Conservation (phyloP, 345 rosid species). For the Draba incana region DNA sequence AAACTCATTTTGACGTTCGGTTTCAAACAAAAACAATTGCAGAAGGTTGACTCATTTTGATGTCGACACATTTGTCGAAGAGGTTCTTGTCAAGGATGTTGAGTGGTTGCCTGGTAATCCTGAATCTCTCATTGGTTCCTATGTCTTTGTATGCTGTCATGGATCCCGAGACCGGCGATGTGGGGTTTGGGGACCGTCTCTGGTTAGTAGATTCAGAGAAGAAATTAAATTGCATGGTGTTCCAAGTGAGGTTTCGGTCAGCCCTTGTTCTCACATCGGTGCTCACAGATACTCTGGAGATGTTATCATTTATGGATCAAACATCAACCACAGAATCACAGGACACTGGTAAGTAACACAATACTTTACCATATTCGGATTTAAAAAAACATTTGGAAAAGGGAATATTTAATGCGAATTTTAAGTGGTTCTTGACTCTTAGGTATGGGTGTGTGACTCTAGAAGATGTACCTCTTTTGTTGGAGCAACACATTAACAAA, state of each 20-base stretch:
- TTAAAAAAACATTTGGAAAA: neutral
- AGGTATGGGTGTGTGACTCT: conserved; percentile 94
- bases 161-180: conserved; percentile 86
- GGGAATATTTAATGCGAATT: neutral
- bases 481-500: conserved; percentile 72
- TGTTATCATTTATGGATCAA: conserved; percentile 78
- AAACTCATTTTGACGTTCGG: conserved; percentile 20
- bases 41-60: conserved; percentile 99
- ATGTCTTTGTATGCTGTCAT: conserved; percentile 91
- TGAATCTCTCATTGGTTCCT: conserved; percentile 75
- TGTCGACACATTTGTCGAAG: conserved; percentile 96
- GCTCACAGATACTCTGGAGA: conserved; percentile 96
- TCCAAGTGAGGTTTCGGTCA: conserved; percentile 82
- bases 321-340: conserved; percentile 54
- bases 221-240: conserved; percentile 71
- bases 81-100: conserved; percentile 91
- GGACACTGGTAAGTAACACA: conserved; percentile 68
- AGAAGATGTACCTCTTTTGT: conserved; percentile 66
- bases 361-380: neutral
- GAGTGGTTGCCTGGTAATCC: conserved; percentile 97
- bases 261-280: conserved; percentile 97
- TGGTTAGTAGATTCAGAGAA: conserved; percentile 82
- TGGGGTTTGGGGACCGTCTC: conserved; percentile 92
- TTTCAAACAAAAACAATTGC: conserved; percentile 43
- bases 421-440: neutral